Base-by-base conservation (phyloP, 495 filamentous ascomycete species). In the Platismatia glauca region DNA sequence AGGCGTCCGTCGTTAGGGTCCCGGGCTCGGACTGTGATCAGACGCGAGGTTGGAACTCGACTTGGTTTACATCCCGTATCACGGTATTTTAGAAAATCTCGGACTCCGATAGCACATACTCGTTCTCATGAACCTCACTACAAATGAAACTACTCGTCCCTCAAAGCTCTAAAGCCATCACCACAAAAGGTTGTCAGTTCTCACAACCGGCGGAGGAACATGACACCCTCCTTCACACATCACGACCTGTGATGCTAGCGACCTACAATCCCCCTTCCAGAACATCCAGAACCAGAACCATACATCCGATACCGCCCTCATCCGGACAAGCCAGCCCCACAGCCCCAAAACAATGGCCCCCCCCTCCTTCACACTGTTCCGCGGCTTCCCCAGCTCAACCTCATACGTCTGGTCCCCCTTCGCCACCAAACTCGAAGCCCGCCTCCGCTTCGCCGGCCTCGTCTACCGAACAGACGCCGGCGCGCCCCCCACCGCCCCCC, bases 341-440 rank as follows among this genome's bases (percentile, higher is more conserved):
- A n/a, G n/a, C n/a, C n/a, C 35, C 11, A 41, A 16, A 41, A 41
- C 11, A 44, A 44, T 44, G 43, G 20, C 43, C 11, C 9, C 43
- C 9, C 43, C 4, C 20, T 22, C 11, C 20, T 4, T 83, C 60
- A 81, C 74, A 34, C 63, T 87, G 67, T 85, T 78, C 74, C 79
- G 84, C 15, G 82, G 82, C 33, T 83, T 77, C 66, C 69, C 71
- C 39, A 65, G 66, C 16, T 38, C 63, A 5, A 70, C 70, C 6
- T 64, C 56, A 52, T 78, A 86, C 66, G 75, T 78, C 60, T 85
- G 82, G 82, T 87, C 85, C 0, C 84, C 86, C 24, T 88, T 85
- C 66, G 83, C 84, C 57, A 82, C 68, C 41, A 89, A 88, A 70
- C 77, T 87, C 59, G 85, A 89, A 66, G 74, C 80, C 31, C 84